A percentile compares a stretch with the other conserved stretches of the same genome.
Conservation (phyloP, 352 stramenopile genomes). For the Globisporangium middletonii region DNA sequence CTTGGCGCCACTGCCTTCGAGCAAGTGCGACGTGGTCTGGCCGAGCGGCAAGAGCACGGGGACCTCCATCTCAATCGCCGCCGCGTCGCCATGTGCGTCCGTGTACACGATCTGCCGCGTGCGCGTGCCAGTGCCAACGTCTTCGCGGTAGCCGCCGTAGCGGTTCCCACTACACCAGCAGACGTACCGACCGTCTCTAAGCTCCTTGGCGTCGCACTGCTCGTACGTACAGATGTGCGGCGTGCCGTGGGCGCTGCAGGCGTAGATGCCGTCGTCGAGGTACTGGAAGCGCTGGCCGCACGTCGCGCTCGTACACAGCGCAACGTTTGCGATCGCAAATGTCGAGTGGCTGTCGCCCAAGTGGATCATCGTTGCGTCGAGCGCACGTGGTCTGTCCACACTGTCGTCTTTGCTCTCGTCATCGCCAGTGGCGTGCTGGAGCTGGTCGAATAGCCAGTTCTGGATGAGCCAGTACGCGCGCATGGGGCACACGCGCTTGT, state of each 20-base stretch:
- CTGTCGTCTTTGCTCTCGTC: constrained; percentile 13
- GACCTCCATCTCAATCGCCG: constrained; percentile 67
- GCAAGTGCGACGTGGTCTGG: constrained; percentile 48
- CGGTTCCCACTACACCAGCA: constrained; percentile 60
- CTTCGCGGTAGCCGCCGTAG: constrained; percentile 60
- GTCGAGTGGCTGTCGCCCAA: constrained; percentile 48
- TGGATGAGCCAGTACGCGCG: constrained; percentile 74
- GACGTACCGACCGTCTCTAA: constrained; percentile 48
- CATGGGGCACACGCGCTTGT: constrained; percentile 63
- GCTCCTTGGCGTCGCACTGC: constrained; percentile 53
- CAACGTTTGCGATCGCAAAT: constrained; percentile 40
- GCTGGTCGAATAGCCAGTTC: constrained; percentile 72
- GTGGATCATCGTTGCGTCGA: constrained; percentile 52
- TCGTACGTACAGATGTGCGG: constrained; percentile 75
- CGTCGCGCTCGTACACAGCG: constrained; percentile 28
- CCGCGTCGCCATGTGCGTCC: constrained; percentile 41
- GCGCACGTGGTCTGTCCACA: not conserved
- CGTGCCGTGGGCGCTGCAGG: constrained; percentile 55
- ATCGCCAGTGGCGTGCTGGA: constrained; percentile 16
- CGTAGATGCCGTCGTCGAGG: constrained; percentile 69
- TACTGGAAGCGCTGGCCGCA: constrained; percentile 54
- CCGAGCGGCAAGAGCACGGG: constrained; percentile 59
- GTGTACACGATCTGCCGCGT: constrained; percentile 56
- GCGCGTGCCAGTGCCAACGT: constrained; percentile 53
- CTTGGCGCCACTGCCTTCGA: constrained; percentile 32